These are phyloP conservation scores for Vitis rupestris DNA, from an alignment of 164 flowering plant genomes.

Conservation along the genomic window DNA sequence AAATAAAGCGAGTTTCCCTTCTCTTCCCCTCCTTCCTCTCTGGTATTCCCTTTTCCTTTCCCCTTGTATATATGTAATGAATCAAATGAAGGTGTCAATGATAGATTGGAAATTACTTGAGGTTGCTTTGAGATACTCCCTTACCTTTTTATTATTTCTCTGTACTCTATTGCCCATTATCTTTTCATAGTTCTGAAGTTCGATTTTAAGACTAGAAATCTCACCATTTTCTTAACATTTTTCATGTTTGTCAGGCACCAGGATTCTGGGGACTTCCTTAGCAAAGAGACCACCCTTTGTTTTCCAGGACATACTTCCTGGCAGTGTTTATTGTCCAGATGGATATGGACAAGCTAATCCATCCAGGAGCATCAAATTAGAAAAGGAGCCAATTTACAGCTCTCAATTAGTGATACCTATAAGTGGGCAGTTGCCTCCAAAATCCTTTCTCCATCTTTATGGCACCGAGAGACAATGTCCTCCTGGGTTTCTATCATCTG, in stretches of 20 bases:
- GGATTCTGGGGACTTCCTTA: constrained; percentile 8
- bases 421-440: constrained; percentile 8
- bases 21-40: no score
- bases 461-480: constrained; percentile 7
- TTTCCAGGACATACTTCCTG: constrained; percentile 17
- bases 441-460: constrained; percentile 10
- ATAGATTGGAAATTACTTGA: no score
- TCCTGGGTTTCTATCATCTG: constrained; percentile 9
- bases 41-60: no score
- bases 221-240: not conserved
- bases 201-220: no score
- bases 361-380: constrained; percentile 12
- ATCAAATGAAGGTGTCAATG: no score
- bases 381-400: not conserved
- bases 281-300: constrained; percentile 17
- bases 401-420: constrained; percentile 1
- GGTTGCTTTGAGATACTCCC: not conserved
- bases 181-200: no score
- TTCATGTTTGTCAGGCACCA: constrained; percentile 11
- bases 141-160: not conserved
- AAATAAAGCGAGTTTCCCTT: no score
- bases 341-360: constrained; percentile 10
- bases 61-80: no score
- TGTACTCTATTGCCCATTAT: no score
- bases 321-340: constrained; percentile 18